These are phyloP conservation scores for Diaporthe destruens DNA, from an alignment of 2,329 filamentous ascomycete species.

Conservation along the genomic window DNA sequence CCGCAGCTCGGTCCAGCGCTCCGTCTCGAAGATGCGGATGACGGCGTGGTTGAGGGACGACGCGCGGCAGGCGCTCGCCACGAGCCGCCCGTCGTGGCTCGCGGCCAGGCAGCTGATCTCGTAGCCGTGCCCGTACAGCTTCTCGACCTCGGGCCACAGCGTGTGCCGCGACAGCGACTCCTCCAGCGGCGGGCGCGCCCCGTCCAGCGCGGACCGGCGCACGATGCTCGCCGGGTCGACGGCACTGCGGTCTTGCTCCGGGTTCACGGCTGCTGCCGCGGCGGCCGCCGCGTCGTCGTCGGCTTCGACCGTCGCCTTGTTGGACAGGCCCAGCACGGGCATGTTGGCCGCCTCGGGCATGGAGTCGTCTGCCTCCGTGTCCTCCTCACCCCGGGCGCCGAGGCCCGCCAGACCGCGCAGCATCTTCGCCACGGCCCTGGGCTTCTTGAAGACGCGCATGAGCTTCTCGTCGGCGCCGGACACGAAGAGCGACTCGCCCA, in stretches of 20 bases:
- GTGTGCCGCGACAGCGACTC: conserved; percentile 91
- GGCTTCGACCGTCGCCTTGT: conserved; percentile 83
- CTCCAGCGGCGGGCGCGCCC: conserved; percentile 84
- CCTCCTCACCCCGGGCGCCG: conserved; percentile 49
- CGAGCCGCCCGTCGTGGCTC: conserved; percentile 77
- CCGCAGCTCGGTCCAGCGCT: conserved; percentile 86
- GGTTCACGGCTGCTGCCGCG: conserved; percentile 48
- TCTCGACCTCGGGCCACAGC: conserved; percentile 95
- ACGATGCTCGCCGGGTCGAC: conserved; percentile 68
- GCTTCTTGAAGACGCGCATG: conserved; percentile 94
- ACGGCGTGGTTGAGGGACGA: conserved; percentile 95
- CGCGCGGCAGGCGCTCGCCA: conserved; percentile 94
- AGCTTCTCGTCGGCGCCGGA: conserved; percentile 98
- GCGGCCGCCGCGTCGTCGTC: conserved; percentile 61
- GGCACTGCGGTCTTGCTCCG: conserved; percentile 64
- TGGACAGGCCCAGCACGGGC: conserved; percentile 93
- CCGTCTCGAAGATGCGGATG: conserved; percentile 89
- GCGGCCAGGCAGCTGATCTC: conserved; percentile 91
- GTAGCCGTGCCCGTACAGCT: conserved; percentile 97
- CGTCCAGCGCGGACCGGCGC: conserved; percentile 72
- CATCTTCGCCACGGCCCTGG: conserved; percentile 83
- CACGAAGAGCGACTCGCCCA: conserved; percentile 82
- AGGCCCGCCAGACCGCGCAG: conserved; percentile 77
- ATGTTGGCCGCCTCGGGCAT: conserved; percentile 94
- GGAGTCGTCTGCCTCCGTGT: conserved; percentile 52